Percentiles rank a stretch among this genome's conserved stretches.
These are phyloP conservation scores for Mallotus nudiflorus DNA, from an alignment of 345 rosid genomes.

Conservation along the genomic window DNA sequence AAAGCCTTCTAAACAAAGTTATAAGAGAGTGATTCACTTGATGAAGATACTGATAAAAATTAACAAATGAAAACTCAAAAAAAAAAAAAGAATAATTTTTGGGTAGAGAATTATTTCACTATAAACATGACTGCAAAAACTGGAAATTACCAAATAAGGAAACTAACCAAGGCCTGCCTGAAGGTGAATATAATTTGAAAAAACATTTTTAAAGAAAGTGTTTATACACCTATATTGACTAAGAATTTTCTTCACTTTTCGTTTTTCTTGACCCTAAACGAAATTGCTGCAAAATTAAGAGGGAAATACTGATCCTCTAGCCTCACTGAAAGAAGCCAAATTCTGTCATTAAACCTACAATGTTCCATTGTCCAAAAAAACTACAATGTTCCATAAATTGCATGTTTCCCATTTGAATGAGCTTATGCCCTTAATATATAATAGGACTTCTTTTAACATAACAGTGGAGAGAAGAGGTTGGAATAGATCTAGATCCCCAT, in stretches of 20 bases:
- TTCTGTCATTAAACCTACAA: background rate
- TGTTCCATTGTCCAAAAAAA: too few relatives aligned
- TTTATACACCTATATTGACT: background rate
- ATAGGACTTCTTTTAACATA: background rate
- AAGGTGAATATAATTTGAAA: background rate
- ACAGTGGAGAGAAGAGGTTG: background rate
- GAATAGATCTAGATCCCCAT: background rate
- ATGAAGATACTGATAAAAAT: background rate
- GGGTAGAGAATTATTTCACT: background rate
- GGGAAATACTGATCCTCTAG: background rate
- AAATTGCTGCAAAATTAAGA: background rate
- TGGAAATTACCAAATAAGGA: background rate
- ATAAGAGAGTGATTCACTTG: background rate
- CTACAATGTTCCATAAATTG: background rate
- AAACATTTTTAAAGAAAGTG: background rate
- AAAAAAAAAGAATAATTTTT: too few relatives aligned
- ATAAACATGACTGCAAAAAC: background rate
- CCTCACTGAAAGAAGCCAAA: background rate
- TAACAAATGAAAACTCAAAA: too few relatives aligned
- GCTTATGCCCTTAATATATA: background rate
- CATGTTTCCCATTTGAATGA: too few relatives aligned
- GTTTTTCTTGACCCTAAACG: background rate
- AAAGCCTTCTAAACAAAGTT: background rate
- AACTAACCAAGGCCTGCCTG: background rate
- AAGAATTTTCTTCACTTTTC: too few relatives aligned